phyloP scores from a whole-genome alignment of 2,329 filamentous ascomycete genomes.

The Fusarium longipes region DNA sequence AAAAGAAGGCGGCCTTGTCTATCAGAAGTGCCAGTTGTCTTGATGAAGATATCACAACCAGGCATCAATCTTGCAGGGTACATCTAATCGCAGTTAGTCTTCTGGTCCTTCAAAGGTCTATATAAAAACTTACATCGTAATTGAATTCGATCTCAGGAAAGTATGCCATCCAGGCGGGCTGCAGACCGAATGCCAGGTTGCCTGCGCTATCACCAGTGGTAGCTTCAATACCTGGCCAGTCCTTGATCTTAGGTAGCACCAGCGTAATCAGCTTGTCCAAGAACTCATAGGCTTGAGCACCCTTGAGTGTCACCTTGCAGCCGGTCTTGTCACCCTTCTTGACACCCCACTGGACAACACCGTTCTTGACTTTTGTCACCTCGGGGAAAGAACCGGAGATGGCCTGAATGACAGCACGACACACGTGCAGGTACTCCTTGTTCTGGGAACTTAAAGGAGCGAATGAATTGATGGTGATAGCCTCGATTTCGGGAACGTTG shows the following conservation, averaged over 20 bases:
- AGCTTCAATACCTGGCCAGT: slow-evolving; percentile 79
- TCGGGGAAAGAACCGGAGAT: slow-evolving; percentile 82
- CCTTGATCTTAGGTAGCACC: slow-evolving; percentile 94
- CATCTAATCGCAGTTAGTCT: slow-evolving; percentile 56
- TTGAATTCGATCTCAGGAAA: slow-evolving; percentile 97
- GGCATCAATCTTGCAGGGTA: slow-evolving; percentile 80
- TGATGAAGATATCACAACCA: slow-evolving; percentile 83
- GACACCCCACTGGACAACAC: slow-evolving; percentile 81
- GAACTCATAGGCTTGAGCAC: slow-evolving; percentile 89
- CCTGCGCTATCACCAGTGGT: slow-evolving; percentile 85
- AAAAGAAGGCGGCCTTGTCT: slow-evolving; percentile 82
- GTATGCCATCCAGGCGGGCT: slow-evolving; percentile 77
- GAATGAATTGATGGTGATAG: slow-evolving; percentile 82
- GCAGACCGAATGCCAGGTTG: slow-evolving; percentile 86
- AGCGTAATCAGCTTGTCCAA: slow-evolving; percentile 89
- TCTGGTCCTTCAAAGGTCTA: neutral
- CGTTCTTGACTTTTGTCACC: slow-evolving; percentile 75
- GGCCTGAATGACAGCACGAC: slow-evolving; percentile 84
- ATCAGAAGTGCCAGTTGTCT: slow-evolving; percentile 87
- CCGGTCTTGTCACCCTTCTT: slow-evolving; percentile 76
- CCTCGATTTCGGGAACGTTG: slow-evolving; percentile 85
- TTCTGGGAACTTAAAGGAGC: slow-evolving; percentile 77
- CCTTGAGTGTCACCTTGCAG: slow-evolving; percentile 80
- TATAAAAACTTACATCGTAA: slow-evolving; percentile 78
- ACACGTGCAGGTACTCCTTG: slow-evolving; percentile 81